Evolutionary conservation across 768 basidiomycete genomes (phyloP).

Genomic region (Xerocomellus chrysenteron): DNA sequence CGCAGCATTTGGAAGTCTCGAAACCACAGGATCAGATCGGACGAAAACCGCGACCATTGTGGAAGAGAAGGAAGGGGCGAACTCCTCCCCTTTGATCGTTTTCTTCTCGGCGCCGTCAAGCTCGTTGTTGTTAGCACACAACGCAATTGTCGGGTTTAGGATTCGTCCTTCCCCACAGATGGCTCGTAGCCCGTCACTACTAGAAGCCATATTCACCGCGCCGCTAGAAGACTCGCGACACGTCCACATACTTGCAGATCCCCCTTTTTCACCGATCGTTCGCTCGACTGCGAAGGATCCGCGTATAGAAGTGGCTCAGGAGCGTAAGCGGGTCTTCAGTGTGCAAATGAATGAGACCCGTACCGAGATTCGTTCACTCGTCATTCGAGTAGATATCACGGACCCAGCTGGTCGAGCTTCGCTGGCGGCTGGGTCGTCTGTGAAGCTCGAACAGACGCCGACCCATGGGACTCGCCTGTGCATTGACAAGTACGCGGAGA

Average conservation of each 20-base stretch:
- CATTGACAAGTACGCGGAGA: slow-evolving; percentile 21
- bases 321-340: slow-evolving; percentile 12
- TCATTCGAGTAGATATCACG: slow-evolving; percentile 20
- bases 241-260: slow-evolving; percentile 27
- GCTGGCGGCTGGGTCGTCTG: slow-evolving; percentile 18
- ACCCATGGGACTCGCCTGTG: slow-evolving; percentile 1
- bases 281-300: slow-evolving; percentile 7
- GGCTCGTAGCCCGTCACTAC: not conserved
- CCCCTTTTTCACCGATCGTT: slow-evolving; percentile 10
- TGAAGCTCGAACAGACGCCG: slow-evolving; percentile 13
- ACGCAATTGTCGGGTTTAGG: slow-evolving; percentile 18
- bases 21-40: slow-evolving; percentile 15
- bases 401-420: slow-evolving; percentile 20
- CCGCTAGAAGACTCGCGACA: slow-evolving; percentile 15
- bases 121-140: slow-evolving; percentile 12
- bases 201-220: slow-evolving; percentile 22
- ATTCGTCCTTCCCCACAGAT: slow-evolving; percentile 18
- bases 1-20: slow-evolving; percentile 22
- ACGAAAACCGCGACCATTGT: slow-evolving; percentile 18
- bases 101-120: slow-evolving; percentile 23
- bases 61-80: slow-evolving; percentile 17
- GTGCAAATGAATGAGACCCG: slow-evolving; percentile 16
- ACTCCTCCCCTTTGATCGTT: slow-evolving; percentile 22
- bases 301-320: not conserved
- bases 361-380: slow-evolving; percentile 19